Evolutionary conservation across 2,329 filamentous ascomycete genomes (phyloP).

Genomic region (Arthrobotrys conoides): DNA sequence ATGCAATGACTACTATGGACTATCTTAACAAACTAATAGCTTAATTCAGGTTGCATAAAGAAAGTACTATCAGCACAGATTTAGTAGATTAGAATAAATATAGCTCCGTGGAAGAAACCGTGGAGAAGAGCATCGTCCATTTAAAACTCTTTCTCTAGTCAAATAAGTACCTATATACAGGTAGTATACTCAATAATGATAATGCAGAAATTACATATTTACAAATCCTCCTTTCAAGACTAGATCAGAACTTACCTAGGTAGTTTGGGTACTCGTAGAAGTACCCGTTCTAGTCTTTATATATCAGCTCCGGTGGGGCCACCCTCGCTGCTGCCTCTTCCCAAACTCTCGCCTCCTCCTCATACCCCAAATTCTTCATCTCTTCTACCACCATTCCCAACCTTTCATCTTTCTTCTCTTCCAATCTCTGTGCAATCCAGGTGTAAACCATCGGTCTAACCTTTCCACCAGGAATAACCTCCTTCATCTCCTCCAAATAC

Average conservation of each 20-base stretch:
- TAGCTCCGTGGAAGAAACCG: too few relatives aligned
- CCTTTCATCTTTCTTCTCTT: constrained; percentile 65
- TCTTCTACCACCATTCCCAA: constrained; percentile 65
- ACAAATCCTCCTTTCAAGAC: constrained; percentile 5
- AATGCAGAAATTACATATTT: constrained; percentile 33
- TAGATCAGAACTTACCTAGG: too few relatives aligned
- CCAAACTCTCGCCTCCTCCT: constrained; percentile 29
- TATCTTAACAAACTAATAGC: too few relatives aligned
- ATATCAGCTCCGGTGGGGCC: neutral
- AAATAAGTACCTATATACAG: neutral
- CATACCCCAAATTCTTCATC: constrained; percentile 63
- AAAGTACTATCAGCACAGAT: too few relatives aligned
- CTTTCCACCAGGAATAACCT: constrained; percentile 60
- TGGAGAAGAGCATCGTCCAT: too few relatives aligned
- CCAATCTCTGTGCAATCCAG: constrained; percentile 64
- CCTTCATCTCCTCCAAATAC: constrained; percentile 71
- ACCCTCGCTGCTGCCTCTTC: constrained; percentile 20
- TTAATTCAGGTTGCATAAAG: too few relatives aligned
- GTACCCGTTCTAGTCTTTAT: constrained; percentile 3
- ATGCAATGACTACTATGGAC: too few relatives aligned
- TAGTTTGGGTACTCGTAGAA: too few relatives aligned
- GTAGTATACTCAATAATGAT: neutral
- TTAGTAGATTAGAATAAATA: too few relatives aligned
- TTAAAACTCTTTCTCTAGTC: neutral
- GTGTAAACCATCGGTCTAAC: constrained; percentile 65